Evolutionary conservation across 768 basidiomycete species (phyloP).

Genomic region (Leccinum subtestaceum): DNA sequence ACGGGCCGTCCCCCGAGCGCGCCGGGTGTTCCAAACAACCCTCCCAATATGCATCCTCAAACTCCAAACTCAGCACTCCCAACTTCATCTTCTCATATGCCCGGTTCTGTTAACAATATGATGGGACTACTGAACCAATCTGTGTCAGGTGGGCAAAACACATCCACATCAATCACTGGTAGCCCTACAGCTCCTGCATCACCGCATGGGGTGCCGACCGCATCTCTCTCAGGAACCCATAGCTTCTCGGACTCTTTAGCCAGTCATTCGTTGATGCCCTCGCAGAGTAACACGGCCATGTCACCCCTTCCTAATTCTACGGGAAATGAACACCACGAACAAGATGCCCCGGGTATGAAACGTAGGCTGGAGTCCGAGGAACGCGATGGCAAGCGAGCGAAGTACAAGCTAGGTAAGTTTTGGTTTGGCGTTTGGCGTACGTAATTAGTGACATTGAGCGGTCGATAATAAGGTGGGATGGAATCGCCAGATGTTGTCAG

Average conservation of each 20-base stretch:
- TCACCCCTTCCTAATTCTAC: constrained; percentile 10
- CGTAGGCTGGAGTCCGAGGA: constrained; percentile 70
- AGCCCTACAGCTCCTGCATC: constrained; percentile 25
- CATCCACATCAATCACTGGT: constrained; percentile 18
- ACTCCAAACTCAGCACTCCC: constrained; percentile 9
- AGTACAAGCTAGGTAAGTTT: constrained; percentile 68
- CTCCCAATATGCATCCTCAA: constrained; percentile 18
- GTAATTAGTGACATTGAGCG: constrained; percentile 25
- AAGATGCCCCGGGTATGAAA: constrained; percentile 64
- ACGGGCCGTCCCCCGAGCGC: constrained; percentile 34
- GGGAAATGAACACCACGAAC: constrained; percentile 42
- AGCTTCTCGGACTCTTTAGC: constrained; percentile 25
- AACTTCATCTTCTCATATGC: constrained; percentile 20
- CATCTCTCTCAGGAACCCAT: constrained; percentile 25
- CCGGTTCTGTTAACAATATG: constrained; percentile 20
- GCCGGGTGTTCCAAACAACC: constrained; percentile 13
- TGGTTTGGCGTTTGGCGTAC: constrained; percentile 22
- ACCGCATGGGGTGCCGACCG: constrained; percentile 22
- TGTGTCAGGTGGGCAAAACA: constrained; percentile 18
- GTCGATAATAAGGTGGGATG: constrained; percentile 32
- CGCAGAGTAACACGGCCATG: constrained; percentile 13
- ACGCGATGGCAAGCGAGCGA: constrained; percentile 62
- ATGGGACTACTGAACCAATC: constrained; percentile 28
- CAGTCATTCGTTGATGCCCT: constrained; percentile 17
- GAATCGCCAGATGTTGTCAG: constrained; percentile 53